phyloP scores from a whole-genome alignment of 2,329 filamentous ascomycete genomes.

The Xylaria sp. region DNA sequence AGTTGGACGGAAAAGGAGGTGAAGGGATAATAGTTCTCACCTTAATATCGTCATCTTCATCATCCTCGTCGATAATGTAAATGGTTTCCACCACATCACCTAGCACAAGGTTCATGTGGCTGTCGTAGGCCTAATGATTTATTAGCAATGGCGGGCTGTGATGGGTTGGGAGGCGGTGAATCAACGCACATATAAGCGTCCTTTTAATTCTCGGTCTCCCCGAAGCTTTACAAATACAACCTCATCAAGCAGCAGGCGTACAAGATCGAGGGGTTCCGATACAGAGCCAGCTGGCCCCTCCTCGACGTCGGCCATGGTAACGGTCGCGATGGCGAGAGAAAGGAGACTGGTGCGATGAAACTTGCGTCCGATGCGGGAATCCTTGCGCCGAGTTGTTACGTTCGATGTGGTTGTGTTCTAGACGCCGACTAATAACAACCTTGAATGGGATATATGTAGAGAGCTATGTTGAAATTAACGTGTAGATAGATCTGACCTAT shows the following conservation, averaged over 20 bases:
- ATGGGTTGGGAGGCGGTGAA: neutral
- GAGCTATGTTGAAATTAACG: too few relatives aligned
- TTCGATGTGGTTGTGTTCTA: too few relatives aligned
- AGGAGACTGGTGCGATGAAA: too few relatives aligned
- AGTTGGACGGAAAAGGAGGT: neutral
- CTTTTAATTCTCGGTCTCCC: slow-evolving; percentile 94
- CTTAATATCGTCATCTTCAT: slow-evolving; percentile 78
- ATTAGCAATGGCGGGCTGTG: slow-evolving; percentile 4
- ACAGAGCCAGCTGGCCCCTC: slow-evolving; percentile 76
- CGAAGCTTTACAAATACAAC: slow-evolving; percentile 96
- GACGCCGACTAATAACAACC: too few relatives aligned
- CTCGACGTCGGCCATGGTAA: slow-evolving; percentile 80
- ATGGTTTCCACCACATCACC: slow-evolving; percentile 98
- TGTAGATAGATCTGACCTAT: too few relatives aligned
- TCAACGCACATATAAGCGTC: slow-evolving; percentile 82
- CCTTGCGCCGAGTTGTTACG: too few relatives aligned
- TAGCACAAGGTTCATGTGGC: slow-evolving; percentile 95
- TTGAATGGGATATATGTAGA: too few relatives aligned
- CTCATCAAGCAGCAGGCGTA: slow-evolving; percentile 92
- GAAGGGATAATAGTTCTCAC: slow-evolving; percentile 51
- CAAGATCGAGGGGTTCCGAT: slow-evolving; percentile 92
- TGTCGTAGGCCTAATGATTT: slow-evolving; percentile 83
- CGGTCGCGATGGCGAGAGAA: neutral
- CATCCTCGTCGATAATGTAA: slow-evolving; percentile 88
- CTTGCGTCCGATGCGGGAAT: too few relatives aligned